Base-by-base conservation (phyloP, 2,329 filamentous ascomycete genomes). In the Pseudogymnoascus sp. region DNA sequence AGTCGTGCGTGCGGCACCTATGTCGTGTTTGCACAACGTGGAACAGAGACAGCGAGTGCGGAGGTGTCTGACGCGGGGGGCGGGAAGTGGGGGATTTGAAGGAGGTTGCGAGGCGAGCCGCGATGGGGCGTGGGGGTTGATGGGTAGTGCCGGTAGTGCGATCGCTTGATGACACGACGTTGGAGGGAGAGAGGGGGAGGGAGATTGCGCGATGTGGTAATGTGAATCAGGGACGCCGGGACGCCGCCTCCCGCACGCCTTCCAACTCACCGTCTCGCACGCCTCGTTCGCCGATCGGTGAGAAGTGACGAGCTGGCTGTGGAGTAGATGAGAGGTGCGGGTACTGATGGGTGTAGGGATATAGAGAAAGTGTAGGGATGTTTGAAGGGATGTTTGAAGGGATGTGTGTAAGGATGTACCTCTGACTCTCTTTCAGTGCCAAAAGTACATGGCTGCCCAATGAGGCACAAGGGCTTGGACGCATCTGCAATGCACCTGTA, bases 311-410 rank as follows among this genome's bases (percentile, higher is more conserved):
- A 67, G 60, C 59, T 64, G 42, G 40, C 60, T 48, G 10, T 33
- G 52, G n/a, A 63, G 37, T 12, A 35, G n/a, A 21, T 27, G 27
- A 18, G 64, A 39, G n/a, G 37, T 33, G 18, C 29, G 61, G 29
- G 63, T 59, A 39, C 64, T 27, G 58, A 62, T 40, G 12, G 60
- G 63, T 12, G 63, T 61, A 10, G 65, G 64, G 25, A 65, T 59
- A 7, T 64, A 42, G 33, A 64, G 58, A 31, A 64, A 64, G 40
- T 67, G n/a, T 63, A 64, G 63, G 59, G 64, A 45, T 60, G 63
- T 29, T 60, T 63, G 61, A 64, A 60, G 31, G 58, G 61, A 42
- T 21, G 58, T 21, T 3, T 33, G 63, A 3, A 45, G 48, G 45
- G 59, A 66, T 40, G 61, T 62, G 31, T 58, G 61, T 45, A 61